Evolutionary conservation across 164 flowering plant genomes (phyloP).

Genomic region (Buxus sempervirens): DNA sequence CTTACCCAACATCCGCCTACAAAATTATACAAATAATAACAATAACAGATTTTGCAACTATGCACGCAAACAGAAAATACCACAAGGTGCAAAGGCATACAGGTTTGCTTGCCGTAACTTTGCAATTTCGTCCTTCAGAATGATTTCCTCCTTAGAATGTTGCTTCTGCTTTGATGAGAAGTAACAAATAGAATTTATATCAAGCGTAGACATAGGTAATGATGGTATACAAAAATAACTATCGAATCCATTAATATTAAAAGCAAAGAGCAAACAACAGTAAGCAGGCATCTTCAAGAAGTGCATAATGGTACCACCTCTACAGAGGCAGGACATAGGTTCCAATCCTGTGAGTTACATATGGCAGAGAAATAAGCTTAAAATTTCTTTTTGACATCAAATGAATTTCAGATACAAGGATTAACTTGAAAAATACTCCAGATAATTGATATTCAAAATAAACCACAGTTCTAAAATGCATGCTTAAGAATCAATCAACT

Average conservation of each 20-base stretch:
- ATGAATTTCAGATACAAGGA: no score
- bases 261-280: background rate
- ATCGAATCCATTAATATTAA: background rate
- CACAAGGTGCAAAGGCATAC: conserved; percentile 33
- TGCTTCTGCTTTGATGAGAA: conserved; percentile 21
- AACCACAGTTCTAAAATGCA: no score
- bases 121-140: conserved; percentile 56
- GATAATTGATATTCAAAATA: no score
- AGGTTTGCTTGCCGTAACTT: conserved; percentile 48
- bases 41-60: background rate
- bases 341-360: no score
- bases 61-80: background rate
- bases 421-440: no score
- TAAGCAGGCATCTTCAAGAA: background rate
- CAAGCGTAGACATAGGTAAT: background rate
- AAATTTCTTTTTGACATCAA: no score
- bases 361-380: no score
- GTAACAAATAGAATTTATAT: background rate
- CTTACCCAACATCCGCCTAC: conserved; percentile 64
- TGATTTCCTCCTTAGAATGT: conserved; percentile 39
- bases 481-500: no score
- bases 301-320: no score
- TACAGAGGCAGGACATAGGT: no score
- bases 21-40: background rate
- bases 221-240: no score